These are phyloP conservation scores for Fusarium fracticaudum DNA, from an alignment of 2,329 filamentous ascomycete genomes.

Conservation along the genomic window DNA sequence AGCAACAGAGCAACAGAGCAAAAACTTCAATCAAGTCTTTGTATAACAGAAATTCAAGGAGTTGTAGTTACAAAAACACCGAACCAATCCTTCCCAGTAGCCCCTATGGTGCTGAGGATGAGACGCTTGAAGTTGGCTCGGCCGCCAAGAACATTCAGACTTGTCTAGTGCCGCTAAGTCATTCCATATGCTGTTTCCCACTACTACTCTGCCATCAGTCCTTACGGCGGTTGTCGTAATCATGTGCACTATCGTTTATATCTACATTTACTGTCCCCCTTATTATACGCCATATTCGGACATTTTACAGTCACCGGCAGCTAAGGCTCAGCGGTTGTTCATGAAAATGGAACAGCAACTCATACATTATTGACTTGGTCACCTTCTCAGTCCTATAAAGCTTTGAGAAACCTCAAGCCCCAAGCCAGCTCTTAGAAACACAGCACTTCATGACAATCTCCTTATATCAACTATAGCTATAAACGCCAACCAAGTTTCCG, in stretches of 20 bases:
- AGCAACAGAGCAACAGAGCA: not conserved
- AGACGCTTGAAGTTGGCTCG: not conserved
- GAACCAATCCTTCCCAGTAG: not conserved
- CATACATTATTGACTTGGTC: not conserved
- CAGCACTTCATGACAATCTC: no score
- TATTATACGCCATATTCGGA: not conserved
- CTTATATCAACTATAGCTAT: no score
- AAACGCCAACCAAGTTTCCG: no score
- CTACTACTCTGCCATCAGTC: not conserved
- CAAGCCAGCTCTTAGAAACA: no score
- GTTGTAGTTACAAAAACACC: not conserved
- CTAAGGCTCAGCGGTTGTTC: not conserved
- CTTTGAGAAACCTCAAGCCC: no score
- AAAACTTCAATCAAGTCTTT: not conserved
- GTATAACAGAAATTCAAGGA: not conserved
- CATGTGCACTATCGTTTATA: not conserved
- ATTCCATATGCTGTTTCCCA: not conserved
- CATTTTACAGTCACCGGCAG: not conserved
- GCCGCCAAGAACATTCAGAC: not conserved
- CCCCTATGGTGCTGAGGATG: not conserved
- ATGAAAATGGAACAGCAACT: not conserved
- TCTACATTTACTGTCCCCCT: not conserved
- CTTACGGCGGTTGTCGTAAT: not conserved
- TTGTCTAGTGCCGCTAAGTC: not conserved
- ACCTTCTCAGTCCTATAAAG: not conserved